These are phyloP conservation scores for Aspergillus mulundensis DNA, from an alignment of 495 filamentous ascomycete genomes.

Conservation along the genomic window DNA sequence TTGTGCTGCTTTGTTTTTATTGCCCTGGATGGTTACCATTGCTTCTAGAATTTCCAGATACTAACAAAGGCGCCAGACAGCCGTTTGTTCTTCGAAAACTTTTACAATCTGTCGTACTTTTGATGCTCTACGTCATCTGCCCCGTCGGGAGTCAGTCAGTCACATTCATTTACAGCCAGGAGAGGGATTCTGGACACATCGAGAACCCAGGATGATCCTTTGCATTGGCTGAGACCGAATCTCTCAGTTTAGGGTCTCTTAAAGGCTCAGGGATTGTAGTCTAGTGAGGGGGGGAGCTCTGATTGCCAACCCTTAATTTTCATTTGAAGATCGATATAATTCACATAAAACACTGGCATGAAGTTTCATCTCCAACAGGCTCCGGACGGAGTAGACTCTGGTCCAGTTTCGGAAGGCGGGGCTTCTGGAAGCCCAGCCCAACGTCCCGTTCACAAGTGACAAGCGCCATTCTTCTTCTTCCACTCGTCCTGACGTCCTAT, in stretches of 20 bases:
- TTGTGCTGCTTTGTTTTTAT: conserved; percentile 8
- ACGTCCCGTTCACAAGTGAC: neutral
- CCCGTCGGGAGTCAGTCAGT: neutral
- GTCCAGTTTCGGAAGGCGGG: conserved; percentile 8
- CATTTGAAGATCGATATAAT: neutral
- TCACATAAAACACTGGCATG: neutral
- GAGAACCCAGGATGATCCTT: conserved; percentile 1
- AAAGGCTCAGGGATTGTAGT: neutral
- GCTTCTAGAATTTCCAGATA: neutral
- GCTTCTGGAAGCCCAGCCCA: neutral
- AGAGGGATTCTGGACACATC: neutral
- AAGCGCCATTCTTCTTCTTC: neutral
- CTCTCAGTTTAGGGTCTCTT: neutral
- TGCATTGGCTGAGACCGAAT: neutral
- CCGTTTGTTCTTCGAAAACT: neutral
- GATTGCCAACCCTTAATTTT: neutral
- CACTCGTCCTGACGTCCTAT: neutral
- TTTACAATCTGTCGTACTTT: neutral
- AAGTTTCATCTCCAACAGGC: neutral
- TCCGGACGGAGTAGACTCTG: neutral
- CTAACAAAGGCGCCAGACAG: neutral
- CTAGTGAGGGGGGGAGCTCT: neutral
- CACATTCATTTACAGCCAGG: neutral
- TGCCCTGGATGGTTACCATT: neutral
- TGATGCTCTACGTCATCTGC: conserved; percentile 1